A percentile compares a stretch with the other conserved stretches of the same genome.
Conservation (phyloP, 768 basidiomycete genomes). For the Psilocybe sp. region DNA sequence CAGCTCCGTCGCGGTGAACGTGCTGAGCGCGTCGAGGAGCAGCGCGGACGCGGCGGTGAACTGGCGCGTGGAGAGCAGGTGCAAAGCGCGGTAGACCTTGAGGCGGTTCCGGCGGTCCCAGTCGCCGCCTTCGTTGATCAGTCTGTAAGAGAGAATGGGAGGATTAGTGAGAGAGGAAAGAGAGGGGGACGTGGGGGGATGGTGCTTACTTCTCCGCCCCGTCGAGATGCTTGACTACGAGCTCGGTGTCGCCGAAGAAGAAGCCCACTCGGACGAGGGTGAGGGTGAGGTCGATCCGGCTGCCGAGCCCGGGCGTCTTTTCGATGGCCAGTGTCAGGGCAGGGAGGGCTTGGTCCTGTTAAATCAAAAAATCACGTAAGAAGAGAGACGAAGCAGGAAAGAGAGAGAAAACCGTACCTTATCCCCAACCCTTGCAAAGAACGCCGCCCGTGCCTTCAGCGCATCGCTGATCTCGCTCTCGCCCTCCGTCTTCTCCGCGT, state of each 20-base stretch:
- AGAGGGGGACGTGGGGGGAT: conserved; percentile 9
- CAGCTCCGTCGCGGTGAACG: conserved; percentile 92
- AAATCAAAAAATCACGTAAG: too few relatives aligned
- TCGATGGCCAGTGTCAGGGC: conserved; percentile 83
- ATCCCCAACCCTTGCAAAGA: conserved; percentile 87
- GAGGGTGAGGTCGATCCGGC: conserved; percentile 89
- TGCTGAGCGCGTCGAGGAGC: conserved; percentile 87
- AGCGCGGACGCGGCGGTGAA: conserved; percentile 86
- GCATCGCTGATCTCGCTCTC: conserved; percentile 92
- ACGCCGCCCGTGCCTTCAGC: conserved; percentile 79
- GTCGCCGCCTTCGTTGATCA: conserved; percentile 94
- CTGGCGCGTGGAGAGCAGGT: conserved; percentile 84
- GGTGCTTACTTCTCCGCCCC: conserved; percentile 84
- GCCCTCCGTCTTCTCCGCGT: conserved; percentile 88
- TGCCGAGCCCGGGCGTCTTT: conserved; percentile 91
- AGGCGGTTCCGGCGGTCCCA: conserved; percentile 97
- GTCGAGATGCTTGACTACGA: conserved; percentile 69
- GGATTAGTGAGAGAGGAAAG: background rate
- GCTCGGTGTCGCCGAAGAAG: conserved; percentile 78
- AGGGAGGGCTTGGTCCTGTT: conserved; percentile 73
- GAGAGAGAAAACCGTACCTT: conserved; percentile 45
- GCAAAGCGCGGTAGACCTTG: conserved; percentile 91
- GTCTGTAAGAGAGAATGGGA: conserved; percentile 36
- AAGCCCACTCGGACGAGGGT: conserved; percentile 86
- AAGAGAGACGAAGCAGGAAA: background rate